phyloP scores from a whole-genome alignment of 2,329 filamentous ascomycete species.

The Capronia coronata region DNA sequence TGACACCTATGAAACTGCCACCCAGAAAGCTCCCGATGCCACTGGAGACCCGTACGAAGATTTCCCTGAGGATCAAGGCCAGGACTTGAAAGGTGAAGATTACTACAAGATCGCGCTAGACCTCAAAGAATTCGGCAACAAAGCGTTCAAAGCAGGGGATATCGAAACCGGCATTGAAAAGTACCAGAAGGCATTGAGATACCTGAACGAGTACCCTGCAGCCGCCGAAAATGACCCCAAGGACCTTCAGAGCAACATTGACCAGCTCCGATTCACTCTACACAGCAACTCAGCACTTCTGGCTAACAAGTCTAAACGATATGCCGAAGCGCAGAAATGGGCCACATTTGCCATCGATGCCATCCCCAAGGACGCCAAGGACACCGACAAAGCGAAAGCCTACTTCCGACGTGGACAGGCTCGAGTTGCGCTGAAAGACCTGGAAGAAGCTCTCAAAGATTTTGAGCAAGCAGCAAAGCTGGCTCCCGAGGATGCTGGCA shows the following conservation, averaged over 20 bases:
- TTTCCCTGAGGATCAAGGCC: conserved; percentile 74
- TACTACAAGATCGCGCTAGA: conserved; percentile 73
- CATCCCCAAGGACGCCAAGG: conserved; percentile 55
- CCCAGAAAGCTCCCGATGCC: conserved; percentile 64
- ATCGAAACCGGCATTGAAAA: conserved; percentile 69
- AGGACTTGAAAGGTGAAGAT: conserved; percentile 59
- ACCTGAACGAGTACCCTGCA: conserved; percentile 77
- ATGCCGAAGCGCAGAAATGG: conserved; percentile 61
- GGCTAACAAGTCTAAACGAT: conserved; percentile 70
- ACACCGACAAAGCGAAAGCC: conserved; percentile 78
- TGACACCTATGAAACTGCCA: conserved; percentile 60
- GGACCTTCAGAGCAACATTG: conserved; percentile 60
- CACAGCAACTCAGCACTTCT: conserved; percentile 85
- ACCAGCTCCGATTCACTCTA: conserved; percentile 71
- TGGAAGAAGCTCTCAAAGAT: conserved; percentile 70
- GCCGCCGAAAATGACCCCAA: conserved; percentile 61
- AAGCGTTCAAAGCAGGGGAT: conserved; percentile 78
- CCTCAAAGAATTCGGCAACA: conserved; percentile 88
- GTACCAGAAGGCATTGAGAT: conserved; percentile 88
- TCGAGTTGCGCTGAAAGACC: conserved; percentile 69
- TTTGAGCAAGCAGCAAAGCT: conserved; percentile 70
- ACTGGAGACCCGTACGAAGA: conserved; percentile 93
- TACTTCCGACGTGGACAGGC: conserved; percentile 76
- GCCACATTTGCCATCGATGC: conserved; percentile 68
- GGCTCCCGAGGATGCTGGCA: conserved; percentile 65